Evolutionary conservation across 306 rosid genomes (phyloP).

Genomic region (Sphenostylis stenocarpa): DNA sequence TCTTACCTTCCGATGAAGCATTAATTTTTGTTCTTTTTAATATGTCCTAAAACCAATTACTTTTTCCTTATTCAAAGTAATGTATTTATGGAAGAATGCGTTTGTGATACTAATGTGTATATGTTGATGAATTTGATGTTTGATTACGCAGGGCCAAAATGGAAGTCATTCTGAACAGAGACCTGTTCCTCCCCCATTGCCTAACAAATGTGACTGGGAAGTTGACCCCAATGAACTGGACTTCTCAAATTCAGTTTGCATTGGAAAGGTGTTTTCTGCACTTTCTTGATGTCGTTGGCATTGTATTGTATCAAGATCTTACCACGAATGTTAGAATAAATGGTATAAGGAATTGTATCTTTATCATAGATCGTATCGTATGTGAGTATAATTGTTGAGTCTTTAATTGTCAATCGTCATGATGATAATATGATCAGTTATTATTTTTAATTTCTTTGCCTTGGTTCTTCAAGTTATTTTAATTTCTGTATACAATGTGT

Average conservation of each 20-base stretch:
- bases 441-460: background rate
- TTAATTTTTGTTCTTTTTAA: too few relatives aligned
- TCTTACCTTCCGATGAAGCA: too few relatives aligned
- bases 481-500: background rate
- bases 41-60: too few relatives aligned
- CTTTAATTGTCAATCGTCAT: background rate
- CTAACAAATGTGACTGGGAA: slow-evolving; percentile 98
- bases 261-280: slow-evolving; percentile 69
- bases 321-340: background rate
- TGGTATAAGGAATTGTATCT: too few relatives aligned
- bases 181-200: slow-evolving; percentile 80
- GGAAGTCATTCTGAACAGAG: slow-evolving; percentile 82
- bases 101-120: background rate
- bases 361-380: background rate
- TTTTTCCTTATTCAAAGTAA: too few relatives aligned
- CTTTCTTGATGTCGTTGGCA: background rate
- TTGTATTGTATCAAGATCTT: background rate
- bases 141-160: slow-evolving; percentile 74
- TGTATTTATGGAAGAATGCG: background rate
- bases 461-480: background rate
- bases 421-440: background rate
- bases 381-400: background rate
- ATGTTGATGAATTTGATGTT: slow-evolving; percentile 1
- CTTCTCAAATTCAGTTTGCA: slow-evolving; percentile 69
- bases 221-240: slow-evolving; percentile 90